Percentiles rank a stretch among this genome's conserved stretches.
Evolutionary conservation across 169 alveolate genomes (phyloP).

Genomic region (Eimeria tenella): DNA sequence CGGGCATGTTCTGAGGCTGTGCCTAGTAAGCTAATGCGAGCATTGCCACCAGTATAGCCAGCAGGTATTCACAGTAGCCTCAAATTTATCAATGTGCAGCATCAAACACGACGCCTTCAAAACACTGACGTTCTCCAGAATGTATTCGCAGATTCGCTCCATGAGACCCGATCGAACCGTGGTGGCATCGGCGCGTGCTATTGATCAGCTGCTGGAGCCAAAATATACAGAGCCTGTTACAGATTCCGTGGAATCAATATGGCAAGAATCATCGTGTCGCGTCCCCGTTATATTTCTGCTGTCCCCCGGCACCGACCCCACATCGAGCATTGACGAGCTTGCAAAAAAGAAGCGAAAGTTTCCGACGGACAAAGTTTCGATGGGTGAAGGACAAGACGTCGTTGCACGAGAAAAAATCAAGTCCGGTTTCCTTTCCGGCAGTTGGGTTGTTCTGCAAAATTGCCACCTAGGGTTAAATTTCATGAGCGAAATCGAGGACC

Average conservation of each 20-base stretch:
- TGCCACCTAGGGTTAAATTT: constrained; percentile 96
- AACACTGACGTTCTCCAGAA: not conserved
- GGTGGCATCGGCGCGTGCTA: constrained; percentile 93
- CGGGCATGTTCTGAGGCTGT: constrained; percentile 93
- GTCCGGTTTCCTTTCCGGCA: constrained; percentile 94
- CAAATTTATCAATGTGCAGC: not conserved
- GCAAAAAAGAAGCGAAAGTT: constrained; percentile 95
- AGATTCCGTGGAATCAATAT: constrained; percentile 93
- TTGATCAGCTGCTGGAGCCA: constrained; percentile 90
- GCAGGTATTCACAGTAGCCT: not conserved
- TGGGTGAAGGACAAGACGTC: constrained; percentile 98
- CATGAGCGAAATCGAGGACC: constrained; percentile 94
- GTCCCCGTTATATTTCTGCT: constrained; percentile 94
- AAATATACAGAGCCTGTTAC: constrained; percentile 94
- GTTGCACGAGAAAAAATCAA: constrained; percentile 93
- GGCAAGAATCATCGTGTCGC: constrained; percentile 90
- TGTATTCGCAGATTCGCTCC: constrained; percentile 87
- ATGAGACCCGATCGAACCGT: constrained; percentile 96
- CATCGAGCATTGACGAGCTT: constrained; percentile 94
- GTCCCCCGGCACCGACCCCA: constrained; percentile 97
- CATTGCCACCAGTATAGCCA: too few relatives aligned
- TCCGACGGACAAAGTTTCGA: constrained; percentile 95
- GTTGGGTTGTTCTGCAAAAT: constrained; percentile 97
- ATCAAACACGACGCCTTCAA: not conserved
- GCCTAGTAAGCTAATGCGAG: constrained; percentile 81